Evolutionary conservation across 2,329 filamentous ascomycete genomes (phyloP), one percentile per base, ranked within the genome.

Genomic region (Paecilomyces fulvus): DNA sequence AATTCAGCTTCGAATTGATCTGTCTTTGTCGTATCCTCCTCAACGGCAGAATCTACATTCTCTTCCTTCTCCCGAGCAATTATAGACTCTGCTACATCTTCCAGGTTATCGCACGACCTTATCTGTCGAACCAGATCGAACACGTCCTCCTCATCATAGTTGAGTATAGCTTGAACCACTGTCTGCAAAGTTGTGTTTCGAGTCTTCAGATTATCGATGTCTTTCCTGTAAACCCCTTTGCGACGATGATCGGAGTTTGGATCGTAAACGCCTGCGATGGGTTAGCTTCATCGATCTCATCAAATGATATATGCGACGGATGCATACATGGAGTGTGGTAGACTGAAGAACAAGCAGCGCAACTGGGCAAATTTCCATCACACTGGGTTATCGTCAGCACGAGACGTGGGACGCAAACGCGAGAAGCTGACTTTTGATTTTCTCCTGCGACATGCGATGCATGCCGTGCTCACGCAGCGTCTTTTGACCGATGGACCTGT

Each of bases 211-310:
- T 84, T 90, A 71, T 96, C 92, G 23, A 88, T 84, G 72, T 96
- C 94, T 73, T 96, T 91, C 67, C 92, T 92, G 73, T 97, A 97
- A 52, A 97, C 94, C 58, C 94, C 94, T 72, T 97, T 97, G 53
- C 94, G 87, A 52, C 94, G 88, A 71, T 96, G 92, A 71, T 99
- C 94, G 57, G 92, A 96, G 69, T 92, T 95, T 3, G 92, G 92
- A 69, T 97, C 92, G 78, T 97, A 97, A 62, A 96, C 81, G 71
- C 94, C 96, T 75, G 89, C 85, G 23, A 65, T 59, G 23, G 58
- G 54, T 28, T 31, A 61, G 31, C 58, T 59, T 65, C 56, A 68
- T 56, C 31, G 20, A 25, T 21, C 30, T 25, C 6, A 23, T 12
- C 10, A 12, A 8, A 11, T 21, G 30, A 37, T 9, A 43, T 43